Conservation (phyloP, 345 rosid species). For the Stellera chamaejasme region DNA sequence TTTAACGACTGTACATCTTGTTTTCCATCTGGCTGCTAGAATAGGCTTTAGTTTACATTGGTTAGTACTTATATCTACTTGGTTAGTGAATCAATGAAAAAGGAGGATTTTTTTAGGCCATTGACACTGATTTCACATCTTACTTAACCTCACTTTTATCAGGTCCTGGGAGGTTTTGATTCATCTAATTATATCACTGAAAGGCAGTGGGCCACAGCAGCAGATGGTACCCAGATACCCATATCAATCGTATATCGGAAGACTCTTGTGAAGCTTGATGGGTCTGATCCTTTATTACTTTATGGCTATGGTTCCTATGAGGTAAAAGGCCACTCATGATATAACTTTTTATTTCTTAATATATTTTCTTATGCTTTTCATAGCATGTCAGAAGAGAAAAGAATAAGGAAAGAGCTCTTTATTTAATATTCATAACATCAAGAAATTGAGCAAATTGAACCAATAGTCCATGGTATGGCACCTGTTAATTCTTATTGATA, state of each 20-base stretch:
- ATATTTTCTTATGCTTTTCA: not conserved
- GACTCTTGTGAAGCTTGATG: slow-evolving; percentile 73
- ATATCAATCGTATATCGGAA: slow-evolving; percentile 67
- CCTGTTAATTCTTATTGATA: no score
- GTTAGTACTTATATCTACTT: not conserved
- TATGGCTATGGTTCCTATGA: slow-evolving; percentile 96
- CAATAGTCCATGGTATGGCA: no score
- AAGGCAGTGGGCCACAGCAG: slow-evolving; percentile 85
- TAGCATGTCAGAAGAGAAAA: no score
- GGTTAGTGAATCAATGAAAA: no score
- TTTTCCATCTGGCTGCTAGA: no score
- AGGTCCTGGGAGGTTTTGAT: slow-evolving; percentile 93
- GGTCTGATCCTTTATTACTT: slow-evolving; percentile 70
- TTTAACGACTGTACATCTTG: no score
- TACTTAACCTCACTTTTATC: slow-evolving; percentile 11
- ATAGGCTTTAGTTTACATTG: not conserved
- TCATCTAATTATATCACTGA: slow-evolving; percentile 67
- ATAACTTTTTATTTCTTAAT: no score
- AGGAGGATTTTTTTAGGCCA: not conserved
- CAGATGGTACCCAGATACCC: slow-evolving; percentile 83
- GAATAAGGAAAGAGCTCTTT: no score
- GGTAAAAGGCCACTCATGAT: slow-evolving; percentile 32
- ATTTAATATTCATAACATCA: no score
- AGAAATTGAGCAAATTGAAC: no score
- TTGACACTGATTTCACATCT: not conserved